Evolutionary conservation across 2,329 filamentous ascomycete genomes (phyloP).

Genomic region (Fusarium avenaceum): DNA sequence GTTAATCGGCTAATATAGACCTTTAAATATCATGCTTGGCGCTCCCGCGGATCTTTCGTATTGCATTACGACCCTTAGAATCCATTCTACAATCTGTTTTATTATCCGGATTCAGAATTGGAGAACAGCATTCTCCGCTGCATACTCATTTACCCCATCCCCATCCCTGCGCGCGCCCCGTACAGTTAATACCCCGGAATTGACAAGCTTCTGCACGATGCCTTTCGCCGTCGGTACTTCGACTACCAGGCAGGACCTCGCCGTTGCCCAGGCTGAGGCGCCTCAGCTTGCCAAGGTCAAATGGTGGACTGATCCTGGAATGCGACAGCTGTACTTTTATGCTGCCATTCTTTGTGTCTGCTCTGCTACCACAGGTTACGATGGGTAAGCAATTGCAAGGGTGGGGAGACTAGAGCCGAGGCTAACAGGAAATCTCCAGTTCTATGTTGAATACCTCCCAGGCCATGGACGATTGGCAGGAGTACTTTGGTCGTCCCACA

Average conservation of each 20-base stretch:
- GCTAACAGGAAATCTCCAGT: not conserved
- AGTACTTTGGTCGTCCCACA: slow-evolving; percentile 58
- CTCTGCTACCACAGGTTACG: slow-evolving; percentile 73
- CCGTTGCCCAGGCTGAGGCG: slow-evolving; percentile 59
- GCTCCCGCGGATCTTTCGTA: not conserved
- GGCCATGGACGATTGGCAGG: slow-evolving; percentile 67
- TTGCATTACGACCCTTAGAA: not conserved
- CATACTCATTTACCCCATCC: not conserved
- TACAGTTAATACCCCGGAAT: not conserved
- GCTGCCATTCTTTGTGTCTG: slow-evolving; percentile 67
- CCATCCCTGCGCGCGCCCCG: not conserved
- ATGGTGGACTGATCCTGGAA: slow-evolving; percentile 69
- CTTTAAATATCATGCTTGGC: slow-evolving; percentile 20
- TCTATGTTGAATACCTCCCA: slow-evolving; percentile 70
- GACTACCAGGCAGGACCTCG: slow-evolving; percentile 42
- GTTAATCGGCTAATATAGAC: slow-evolving; percentile 22
- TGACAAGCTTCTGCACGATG: slow-evolving; percentile 14
- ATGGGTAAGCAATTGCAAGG: slow-evolving; percentile 56
- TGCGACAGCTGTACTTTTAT: slow-evolving; percentile 65
- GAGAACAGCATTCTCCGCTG: not conserved
- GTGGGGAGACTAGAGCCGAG: too few relatives aligned
- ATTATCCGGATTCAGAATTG: not conserved
- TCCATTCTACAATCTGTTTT: not conserved
- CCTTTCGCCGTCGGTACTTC: slow-evolving; percentile 26
- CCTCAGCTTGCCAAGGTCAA: slow-evolving; percentile 67